Evolutionary conservation across 805 yeast species (phyloP), one percentile per base, ranked within the genome.

Genomic region (Candida insectalens): DNA sequence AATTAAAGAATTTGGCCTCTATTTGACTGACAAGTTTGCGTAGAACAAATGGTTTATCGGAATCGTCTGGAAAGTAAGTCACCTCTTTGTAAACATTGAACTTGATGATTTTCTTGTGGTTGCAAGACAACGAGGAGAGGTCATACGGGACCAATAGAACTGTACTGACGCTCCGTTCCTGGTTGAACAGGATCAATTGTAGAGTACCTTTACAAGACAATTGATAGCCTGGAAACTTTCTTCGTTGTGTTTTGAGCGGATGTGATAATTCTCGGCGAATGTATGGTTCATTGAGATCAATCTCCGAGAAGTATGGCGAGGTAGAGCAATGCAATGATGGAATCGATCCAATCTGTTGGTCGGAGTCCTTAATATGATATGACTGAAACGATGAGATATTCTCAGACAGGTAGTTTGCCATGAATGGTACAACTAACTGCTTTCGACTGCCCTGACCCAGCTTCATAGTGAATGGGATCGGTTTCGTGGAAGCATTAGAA

Each of bases 281-380:
- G 36, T 45, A 53, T 29, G 42, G 37, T 17, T 39, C 42, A 23
- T 50, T 55, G 21, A 57, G 21, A 33, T 53, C 54, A 6, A 57
- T 42, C 6, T 45, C 48, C 2, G 57, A 55, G 25, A 56, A 57
- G 37, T 56, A 59, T 2, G 62, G 62, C 1, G 57, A n/a, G n/a
- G n/a, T n/a, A n/a, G n/a, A n/a, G n/a, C n/a, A n/a, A n/a, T n/a
- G n/a, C n/a, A n/a, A n/a, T n/a, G n/a, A n/a, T n/a, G n/a, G n/a
- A n/a, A 47, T n/a, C n/a, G n/a, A n/a, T n/a, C n/a, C n/a, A n/a
- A n/a, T n/a, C n/a, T n/a, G n/a, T n/a, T n/a, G n/a, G n/a, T n/a
- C n/a, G n/a, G n/a, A n/a, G n/a, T n/a, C n/a, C n/a, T n/a, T n/a
- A n/a, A n/a, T n/a, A n/a, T n/a, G n/a, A n/a, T n/a, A n/a, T n/a